Evolutionary conservation across 2,329 filamentous ascomycete genomes (phyloP), one percentile per base, ranked within the genome.

Genomic region (Periconia digitata): DNA sequence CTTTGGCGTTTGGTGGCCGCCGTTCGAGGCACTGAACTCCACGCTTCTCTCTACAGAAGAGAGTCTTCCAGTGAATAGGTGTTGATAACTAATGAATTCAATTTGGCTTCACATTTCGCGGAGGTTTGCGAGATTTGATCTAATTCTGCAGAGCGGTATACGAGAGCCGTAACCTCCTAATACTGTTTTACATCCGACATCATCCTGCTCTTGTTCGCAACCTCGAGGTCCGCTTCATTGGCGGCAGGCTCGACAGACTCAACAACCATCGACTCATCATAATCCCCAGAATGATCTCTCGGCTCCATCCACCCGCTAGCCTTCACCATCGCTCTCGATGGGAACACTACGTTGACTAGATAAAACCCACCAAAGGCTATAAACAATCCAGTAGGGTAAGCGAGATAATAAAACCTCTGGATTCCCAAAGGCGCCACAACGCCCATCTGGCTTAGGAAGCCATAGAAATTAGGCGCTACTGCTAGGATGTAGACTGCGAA

Each of bases 381-480:
- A 10, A 38, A 21, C 16, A 38, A 16, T 8, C 35, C 35, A 21
- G 20, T 21, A 16, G 35, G 35, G 18, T 38, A 38, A 17, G 35
- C 16, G 16, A 38, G 13, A 12, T 38, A 38, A 16, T 38, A 38
- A 13, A 38, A 38, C 12, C 35, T 17, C 20, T 6, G 16, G 6
- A 38, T 38, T 3, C 35, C 35, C 35, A 38, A 5, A 17, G 35
- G 35, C 38, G n/a, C 21, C 13, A 7, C 21, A 12, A 45, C 35
- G 21, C 43, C 43, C 17, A 40, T 18, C 15, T 38, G 21, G n/a
- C 7, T 22, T 10, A 90, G 47, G 92, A 70, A 70, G 37, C 66
- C 59, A n/a, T 67, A 62, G 42, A 70, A 51, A 50, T 67, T 54
- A 44, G 53, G 54, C 36, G 56, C 39, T 35, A 62, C 58, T n/a